Conservation (phyloP, 345 rosid species). For the Ceriops decandra region DNA sequence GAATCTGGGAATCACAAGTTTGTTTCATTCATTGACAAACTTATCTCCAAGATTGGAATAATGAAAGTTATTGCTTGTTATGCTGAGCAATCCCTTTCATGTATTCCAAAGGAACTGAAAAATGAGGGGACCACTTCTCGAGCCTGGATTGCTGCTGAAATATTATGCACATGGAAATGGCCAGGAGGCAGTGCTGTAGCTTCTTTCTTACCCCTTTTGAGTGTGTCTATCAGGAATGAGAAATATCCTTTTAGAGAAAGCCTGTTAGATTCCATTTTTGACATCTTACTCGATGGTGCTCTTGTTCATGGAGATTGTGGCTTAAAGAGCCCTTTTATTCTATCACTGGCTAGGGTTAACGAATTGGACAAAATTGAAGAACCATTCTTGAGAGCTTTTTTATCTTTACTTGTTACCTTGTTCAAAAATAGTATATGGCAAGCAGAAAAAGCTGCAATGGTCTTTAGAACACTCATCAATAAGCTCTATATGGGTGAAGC, state of each 20-base stretch:
- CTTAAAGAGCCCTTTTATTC: slow-evolving; percentile 28
- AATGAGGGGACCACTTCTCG: slow-evolving; percentile 36
- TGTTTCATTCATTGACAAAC: slow-evolving; percentile 64
- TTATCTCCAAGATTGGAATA: slow-evolving; percentile 60
- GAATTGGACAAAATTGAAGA: slow-evolving; percentile 52
- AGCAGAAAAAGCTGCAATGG: slow-evolving; percentile 51
- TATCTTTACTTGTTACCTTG: slow-evolving; percentile 55
- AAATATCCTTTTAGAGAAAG: slow-evolving; percentile 26
- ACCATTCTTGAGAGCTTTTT: slow-evolving; percentile 81
- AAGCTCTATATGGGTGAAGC: slow-evolving; percentile 78
- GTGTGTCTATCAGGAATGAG: slow-evolving; percentile 47
- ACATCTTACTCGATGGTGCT: slow-evolving; percentile 78
- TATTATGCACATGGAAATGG: slow-evolving; percentile 95
- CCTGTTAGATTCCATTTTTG: slow-evolving; percentile 58
- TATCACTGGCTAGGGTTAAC: slow-evolving; percentile 42
- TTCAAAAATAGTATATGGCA: slow-evolving; percentile 67
- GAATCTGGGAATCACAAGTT: slow-evolving; percentile 50
- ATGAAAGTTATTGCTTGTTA: slow-evolving; percentile 41
- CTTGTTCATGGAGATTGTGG: slow-evolving; percentile 56
- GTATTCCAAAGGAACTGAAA: slow-evolving; percentile 23
- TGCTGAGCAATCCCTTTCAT: slow-evolving; percentile 14
- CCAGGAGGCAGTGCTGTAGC: slow-evolving; percentile 68
- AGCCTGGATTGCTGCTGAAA: slow-evolving; percentile 90
- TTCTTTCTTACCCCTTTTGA: slow-evolving; percentile 67
- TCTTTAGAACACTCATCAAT: slow-evolving; percentile 54